Evolutionary conservation across 2,329 filamentous ascomycete species (phyloP).

Genomic region (Diplodia corticola): DNA sequence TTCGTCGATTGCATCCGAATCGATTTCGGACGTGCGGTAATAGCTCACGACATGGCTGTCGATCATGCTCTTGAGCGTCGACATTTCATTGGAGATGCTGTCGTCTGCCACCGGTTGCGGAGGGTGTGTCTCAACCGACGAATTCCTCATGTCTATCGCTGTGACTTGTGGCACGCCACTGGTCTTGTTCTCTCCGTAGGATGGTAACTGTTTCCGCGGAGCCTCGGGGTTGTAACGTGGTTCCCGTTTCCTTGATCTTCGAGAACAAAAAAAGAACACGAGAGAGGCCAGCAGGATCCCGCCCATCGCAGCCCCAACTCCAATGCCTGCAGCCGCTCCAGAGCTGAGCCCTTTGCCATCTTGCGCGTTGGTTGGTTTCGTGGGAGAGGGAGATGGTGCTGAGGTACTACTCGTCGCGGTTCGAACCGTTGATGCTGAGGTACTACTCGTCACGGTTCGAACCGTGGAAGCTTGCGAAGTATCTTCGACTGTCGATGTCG

Average conservation of each 20-base stretch:
- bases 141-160: neutral
- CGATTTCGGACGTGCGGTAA: slow-evolving; percentile 33
- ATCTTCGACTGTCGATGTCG: neutral
- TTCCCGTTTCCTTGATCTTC: slow-evolving; percentile 24
- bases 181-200: neutral
- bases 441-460: no score
- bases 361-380: neutral
- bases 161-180: neutral
- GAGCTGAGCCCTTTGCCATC: neutral
- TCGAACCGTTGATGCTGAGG: neutral
- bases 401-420: neutral
- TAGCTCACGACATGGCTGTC: slow-evolving; percentile 42
- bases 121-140: slow-evolving; percentile 24
- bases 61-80: slow-evolving; percentile 36
- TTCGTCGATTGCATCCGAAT: slow-evolving; percentile 29
- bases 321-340: slow-evolving; percentile 38
- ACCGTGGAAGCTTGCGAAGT: neutral
- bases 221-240: neutral
- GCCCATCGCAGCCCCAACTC: slow-evolving; percentile 37
- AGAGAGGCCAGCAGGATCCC: slow-evolving; percentile 33
- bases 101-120: slow-evolving; percentile 39
- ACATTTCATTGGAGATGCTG: slow-evolving; percentile 34
- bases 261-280: slow-evolving; percentile 29
- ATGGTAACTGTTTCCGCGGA: neutral
- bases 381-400: neutral